These are phyloP conservation scores for Pezicula rhizophila DNA, from an alignment of 2,329 filamentous ascomycete species.

Conservation along the genomic window DNA sequence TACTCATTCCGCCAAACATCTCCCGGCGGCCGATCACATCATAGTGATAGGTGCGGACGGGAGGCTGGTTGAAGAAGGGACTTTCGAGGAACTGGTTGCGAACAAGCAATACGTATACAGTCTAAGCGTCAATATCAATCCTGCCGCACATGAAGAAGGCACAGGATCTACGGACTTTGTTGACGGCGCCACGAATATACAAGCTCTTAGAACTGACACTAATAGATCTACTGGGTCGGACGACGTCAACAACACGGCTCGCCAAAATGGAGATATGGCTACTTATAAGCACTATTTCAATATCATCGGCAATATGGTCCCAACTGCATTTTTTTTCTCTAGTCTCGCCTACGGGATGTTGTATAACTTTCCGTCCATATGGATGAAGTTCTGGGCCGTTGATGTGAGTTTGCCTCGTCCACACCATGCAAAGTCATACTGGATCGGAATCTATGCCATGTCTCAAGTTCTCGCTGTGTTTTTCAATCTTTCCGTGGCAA, in stretches of 20 bases:
- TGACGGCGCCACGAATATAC: too few relatives aligned
- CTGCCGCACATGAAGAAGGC: background rate
- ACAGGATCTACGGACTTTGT: background rate
- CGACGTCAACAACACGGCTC: background rate
- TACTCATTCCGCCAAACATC: slow-evolving; percentile 5
- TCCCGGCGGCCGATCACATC: slow-evolving; percentile 29
- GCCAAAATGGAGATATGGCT: background rate
- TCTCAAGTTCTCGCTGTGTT: background rate
- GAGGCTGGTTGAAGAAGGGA: slow-evolving; percentile 28
- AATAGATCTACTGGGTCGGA: background rate
- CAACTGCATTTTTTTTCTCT: background rate
- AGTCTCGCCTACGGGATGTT: background rate
- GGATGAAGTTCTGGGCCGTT: background rate
- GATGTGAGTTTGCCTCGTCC: background rate
- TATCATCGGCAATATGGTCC: background rate
- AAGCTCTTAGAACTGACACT: too few relatives aligned
- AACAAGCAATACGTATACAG: slow-evolving; percentile 28
- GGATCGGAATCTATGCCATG: background rate
- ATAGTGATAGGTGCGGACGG: slow-evolving; percentile 27
- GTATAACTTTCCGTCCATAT: background rate
- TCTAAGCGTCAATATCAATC: background rate
- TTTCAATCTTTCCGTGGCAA: background rate
- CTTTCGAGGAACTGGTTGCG: slow-evolving; percentile 26
- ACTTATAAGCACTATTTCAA: background rate
- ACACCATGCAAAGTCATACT: background rate